Evolutionary conservation across 805 yeast genomes (phyloP), one percentile per base, ranked within the genome.

Genomic region (Ogataea trehalophila): DNA sequence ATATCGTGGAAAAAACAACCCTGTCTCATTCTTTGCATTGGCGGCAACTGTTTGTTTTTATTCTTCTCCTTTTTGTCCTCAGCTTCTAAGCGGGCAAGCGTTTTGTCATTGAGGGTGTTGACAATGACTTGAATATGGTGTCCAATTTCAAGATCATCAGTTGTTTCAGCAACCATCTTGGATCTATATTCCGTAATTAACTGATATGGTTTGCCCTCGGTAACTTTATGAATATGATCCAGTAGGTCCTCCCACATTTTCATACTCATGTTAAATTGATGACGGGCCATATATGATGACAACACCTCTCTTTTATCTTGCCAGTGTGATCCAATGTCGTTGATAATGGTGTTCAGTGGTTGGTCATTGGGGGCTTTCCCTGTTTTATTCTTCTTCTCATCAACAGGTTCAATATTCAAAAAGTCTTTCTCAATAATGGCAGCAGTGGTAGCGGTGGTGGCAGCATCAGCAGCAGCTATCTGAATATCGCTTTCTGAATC

Each of bases 241-340:
- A 85, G 51, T 1, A 82, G 38, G 17, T 68, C 62, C n/a, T 68
- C 63, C 68, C 86, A 71, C 2, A 87, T 61, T 11, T 70, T 62
- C 50, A 85, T 56, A 6, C 90, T 81, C 17, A 77, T 60, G 52
- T 73, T 76, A 62, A 88, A 86, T 62, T 89, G 96, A 15, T 65
- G 63, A 22, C 84, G 81, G 0, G 92, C 96, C 43, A 85, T 72
- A 43, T 59, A 56, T 1, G 77, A 52, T 2, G 81, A 79, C 26
- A 71, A 47, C 7, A 56, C 56, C 45, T 71, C 75, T 43, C 69
- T 51, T 36, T 58, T 49, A 22, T 61, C 49, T 56, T 65, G 63
- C 59, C 61, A 61, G 43, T 58, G 65, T 14, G 60, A 59, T 1
- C 61, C 65, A 38, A 62, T 50, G 49, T 60, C 61, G 33, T 52